phyloP scores from a whole-genome alignment of 2,329 filamentous ascomycete genomes.

The Aurifilum marmelostoma region DNA sequence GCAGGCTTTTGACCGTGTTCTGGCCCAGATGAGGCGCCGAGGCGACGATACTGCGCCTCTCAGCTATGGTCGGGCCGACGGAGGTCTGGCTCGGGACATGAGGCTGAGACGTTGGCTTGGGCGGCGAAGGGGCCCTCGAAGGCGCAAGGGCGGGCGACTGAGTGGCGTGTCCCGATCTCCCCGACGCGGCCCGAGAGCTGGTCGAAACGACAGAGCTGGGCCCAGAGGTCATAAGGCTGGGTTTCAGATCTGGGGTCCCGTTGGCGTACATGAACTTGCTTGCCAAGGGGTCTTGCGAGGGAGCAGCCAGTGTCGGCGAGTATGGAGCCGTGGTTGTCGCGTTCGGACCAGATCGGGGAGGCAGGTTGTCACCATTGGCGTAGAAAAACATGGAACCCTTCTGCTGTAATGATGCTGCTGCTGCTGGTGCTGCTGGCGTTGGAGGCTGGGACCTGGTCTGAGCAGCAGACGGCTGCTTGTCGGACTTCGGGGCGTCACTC shows the following conservation, averaged over 20 bases:
- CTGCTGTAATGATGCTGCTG: conserved; percentile 5
- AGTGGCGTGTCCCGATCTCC: conserved; percentile 44
- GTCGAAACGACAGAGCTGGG: conserved; percentile 52
- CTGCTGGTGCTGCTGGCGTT: conserved; percentile 24
- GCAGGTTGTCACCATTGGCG: conserved; percentile 52
- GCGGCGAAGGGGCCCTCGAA: conserved; percentile 55
- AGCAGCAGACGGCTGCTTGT: conserved; percentile 37
- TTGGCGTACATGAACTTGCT: conserved; percentile 79
- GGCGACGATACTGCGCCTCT: conserved; percentile 38
- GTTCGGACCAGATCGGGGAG: conserved; percentile 35
- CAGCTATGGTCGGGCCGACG: conserved; percentile 32
- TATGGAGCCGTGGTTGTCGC: conserved; percentile 33
- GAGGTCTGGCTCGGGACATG: conserved; percentile 23
- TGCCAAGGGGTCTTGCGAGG: conserved; percentile 45
- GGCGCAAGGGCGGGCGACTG: conserved; percentile 34
- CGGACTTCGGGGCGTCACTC: conserved; percentile 66
- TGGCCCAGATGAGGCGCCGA: conserved; percentile 44
- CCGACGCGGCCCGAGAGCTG: conserved; percentile 46
- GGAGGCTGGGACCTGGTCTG: conserved; percentile 44
- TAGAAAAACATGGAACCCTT: conserved; percentile 59
- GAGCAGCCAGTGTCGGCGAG: conserved; percentile 40
- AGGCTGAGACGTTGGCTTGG: conserved; percentile 30
- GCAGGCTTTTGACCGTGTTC: conserved; percentile 38
- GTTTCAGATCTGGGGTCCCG: conserved; percentile 57
- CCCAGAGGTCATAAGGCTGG: conserved; percentile 41